Base-by-base conservation (phyloP, 768 basidiomycete species). In the Fistulinella prunicolor region DNA sequence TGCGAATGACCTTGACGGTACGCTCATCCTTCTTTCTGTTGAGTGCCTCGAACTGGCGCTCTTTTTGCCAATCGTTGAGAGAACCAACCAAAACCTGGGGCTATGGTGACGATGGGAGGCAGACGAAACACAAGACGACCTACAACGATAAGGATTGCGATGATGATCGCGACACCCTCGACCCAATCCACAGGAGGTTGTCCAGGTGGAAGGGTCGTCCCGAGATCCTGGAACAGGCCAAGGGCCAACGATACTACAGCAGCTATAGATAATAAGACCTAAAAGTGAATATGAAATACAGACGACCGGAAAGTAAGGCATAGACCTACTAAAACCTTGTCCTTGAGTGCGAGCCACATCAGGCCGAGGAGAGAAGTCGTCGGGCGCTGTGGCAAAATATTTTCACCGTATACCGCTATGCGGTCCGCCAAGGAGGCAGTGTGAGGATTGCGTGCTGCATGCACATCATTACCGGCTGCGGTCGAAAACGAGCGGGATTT, bases 21-120 rank as follows among this genome's bases (percentile, higher is more conserved):
- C 96, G 88, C 57, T 95, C 96, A 47, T 98, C 95, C 69, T 95
- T 95, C 70, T 94, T 88, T 57, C 88, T 89, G 61, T 97, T 98
- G 35, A 99, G 79, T 17, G 74, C 76, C 59, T 86, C 83, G 74
- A 99, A 99, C 69, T 98, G 96, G 2, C 85, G 84, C 67, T 99
- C 96, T 69, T 98, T 98, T 69, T 97, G 94, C 87, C 90, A 99
- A 68, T 99, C 96, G 61, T 97, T 98, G 37, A 97, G 56, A 12
- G 94, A 93, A 24, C 95, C 95, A 47, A 99, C 95, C 36, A 92
- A 59, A 48, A 91, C 85, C 86, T 88, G 51, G 2, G 24, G 29
- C 20, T n/a, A 16, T 14, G 30, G 23, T 56, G n/a, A 47, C 10
- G 23, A 42, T 14, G 44, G 7, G 32, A 37, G 1, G n/a, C 1